phyloP scores from a whole-genome alignment of 768 basidiomycete genomes.

The Pleurotus citrinopileatus region DNA sequence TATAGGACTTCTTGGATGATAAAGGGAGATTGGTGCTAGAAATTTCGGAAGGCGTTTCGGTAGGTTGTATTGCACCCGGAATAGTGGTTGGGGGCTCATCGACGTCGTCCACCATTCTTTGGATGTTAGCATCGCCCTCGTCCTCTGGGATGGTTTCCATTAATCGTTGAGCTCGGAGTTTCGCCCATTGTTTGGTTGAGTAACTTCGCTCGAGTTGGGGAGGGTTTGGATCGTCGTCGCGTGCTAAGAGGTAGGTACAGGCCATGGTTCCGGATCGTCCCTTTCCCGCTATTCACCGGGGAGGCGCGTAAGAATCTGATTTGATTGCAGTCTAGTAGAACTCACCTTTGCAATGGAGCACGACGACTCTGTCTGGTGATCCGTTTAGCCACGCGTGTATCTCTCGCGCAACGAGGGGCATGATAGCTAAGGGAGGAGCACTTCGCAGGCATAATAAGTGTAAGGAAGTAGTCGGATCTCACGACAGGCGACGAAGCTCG shows the following conservation, averaged over 20 bases:
- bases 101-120: conserved; percentile 6
- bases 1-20: conserved; percentile 27
- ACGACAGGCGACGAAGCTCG: not conserved
- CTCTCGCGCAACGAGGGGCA: conserved; percentile 72
- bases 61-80: not conserved
- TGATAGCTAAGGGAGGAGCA: conserved; percentile 73
- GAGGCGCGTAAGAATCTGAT: not conserved
- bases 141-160: conserved; percentile 49
- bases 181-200: conserved; percentile 45
- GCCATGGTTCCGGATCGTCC: conserved; percentile 86
- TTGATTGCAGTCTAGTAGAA: conserved; percentile 5
- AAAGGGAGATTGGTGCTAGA: conserved; percentile 7
- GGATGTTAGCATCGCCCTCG: conserved; percentile 19
- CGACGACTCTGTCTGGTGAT: conserved; percentile 65
- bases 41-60: not conserved
- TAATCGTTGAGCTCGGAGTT: conserved; percentile 43
- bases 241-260: conserved; percentile 74
- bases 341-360: conserved; percentile 85
- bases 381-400: conserved; percentile 71
- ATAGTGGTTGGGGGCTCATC: not conserved
- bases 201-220: conserved; percentile 46
- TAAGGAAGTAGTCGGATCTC: not conserved
- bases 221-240: conserved; percentile 43
- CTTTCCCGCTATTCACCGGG: conserved; percentile 57
- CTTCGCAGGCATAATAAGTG: conserved; percentile 26